These are phyloP conservation scores for Botrytis medusae DNA, from an alignment of 2,329 filamentous ascomycete genomes.

Conservation along the genomic window DNA sequence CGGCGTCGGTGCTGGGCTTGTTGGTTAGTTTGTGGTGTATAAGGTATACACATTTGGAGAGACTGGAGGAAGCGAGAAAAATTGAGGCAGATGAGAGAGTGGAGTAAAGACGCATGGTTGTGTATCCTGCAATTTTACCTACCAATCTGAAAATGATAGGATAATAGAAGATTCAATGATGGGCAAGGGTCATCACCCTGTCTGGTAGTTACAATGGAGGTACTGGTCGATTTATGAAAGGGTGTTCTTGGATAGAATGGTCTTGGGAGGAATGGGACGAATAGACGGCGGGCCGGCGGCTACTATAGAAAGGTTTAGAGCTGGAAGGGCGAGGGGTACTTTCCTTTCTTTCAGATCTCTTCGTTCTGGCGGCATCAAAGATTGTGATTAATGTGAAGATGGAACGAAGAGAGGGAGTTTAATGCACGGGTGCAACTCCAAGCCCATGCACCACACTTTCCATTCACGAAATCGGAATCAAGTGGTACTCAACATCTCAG, in stretches of 20 bases:
- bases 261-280: not conserved
- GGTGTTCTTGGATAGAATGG: not conserved
- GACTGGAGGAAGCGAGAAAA: constrained; percentile 31
- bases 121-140: not conserved
- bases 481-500: not conserved
- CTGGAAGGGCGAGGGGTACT: not conserved
- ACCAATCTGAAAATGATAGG: not conserved
- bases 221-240: not conserved
- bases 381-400: not conserved
- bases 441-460: not conserved
- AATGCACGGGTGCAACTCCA: not conserved
- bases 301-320: not conserved
- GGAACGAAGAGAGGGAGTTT: not conserved
- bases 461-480: not conserved
- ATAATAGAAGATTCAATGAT: not conserved
- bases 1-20: constrained; percentile 68
- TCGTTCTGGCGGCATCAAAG: not conserved
- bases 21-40: constrained; percentile 71
- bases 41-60: constrained; percentile 32
- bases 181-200: not conserved
- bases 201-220: not conserved
- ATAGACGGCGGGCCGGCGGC: too few relatives aligned
- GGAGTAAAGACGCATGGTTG: not conserved
- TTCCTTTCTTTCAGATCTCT: not conserved
- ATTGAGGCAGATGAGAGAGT: constrained; percentile 27